These are phyloP conservation scores for Alternaria sp. DNA, from an alignment of 2,329 filamentous ascomycete genomes.

Conservation along the genomic window DNA sequence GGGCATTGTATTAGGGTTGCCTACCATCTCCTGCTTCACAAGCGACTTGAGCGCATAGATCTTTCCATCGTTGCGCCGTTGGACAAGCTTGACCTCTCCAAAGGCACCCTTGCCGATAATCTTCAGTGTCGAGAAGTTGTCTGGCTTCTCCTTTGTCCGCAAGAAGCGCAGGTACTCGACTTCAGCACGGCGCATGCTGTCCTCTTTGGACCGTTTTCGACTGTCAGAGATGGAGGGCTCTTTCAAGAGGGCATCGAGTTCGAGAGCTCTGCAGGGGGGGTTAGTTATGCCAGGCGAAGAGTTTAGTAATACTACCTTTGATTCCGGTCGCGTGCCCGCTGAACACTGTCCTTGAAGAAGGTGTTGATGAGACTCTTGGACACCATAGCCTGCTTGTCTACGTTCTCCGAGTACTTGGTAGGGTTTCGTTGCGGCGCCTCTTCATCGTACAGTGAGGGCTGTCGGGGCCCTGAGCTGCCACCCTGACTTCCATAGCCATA, in stretches of 20 bases:
- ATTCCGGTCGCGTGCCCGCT: constrained; percentile 93
- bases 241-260: constrained; percentile 85
- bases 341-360: constrained; percentile 99
- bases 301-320: constrained; percentile 72
- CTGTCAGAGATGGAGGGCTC: constrained; percentile 77
- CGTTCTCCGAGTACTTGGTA: constrained; percentile 86
- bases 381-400: constrained; percentile 75
- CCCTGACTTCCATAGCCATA: constrained; percentile 70
- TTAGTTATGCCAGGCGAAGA: constrained; percentile 23
- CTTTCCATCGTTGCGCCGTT: constrained; percentile 94
- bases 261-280: constrained; percentile 73
- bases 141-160: constrained; percentile 88
- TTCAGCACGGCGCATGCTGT: constrained; percentile 84
- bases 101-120: constrained; percentile 99
- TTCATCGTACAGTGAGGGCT: constrained; percentile 64
- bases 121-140: constrained; percentile 96
- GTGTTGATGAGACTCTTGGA: constrained; percentile 71
- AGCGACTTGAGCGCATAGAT: constrained; percentile 98
- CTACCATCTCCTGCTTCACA: constrained; percentile 94
- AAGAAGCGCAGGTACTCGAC: constrained; percentile 93
- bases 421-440: constrained; percentile 80
- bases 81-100: constrained; percentile 96
- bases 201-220: constrained; percentile 84
- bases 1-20: constrained; percentile 1
- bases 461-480: constrained; percentile 71